Conservation (phyloP, 2,329 filamentous ascomycete genomes). For the Fusarium sambucinum region DNA sequence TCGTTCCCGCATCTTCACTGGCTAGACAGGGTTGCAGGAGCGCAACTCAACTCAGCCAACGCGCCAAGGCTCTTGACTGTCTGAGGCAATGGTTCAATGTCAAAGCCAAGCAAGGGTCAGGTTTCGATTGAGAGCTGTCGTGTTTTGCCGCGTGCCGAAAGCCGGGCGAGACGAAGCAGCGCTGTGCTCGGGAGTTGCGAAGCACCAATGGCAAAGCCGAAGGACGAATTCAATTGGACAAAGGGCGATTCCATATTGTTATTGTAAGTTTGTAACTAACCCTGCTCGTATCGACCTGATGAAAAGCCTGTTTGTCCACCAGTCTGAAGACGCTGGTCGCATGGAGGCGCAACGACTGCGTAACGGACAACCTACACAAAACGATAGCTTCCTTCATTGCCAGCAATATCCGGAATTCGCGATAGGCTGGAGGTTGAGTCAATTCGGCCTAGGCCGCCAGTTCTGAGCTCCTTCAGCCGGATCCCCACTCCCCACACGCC, state of each 20-base stretch:
- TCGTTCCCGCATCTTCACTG: slow-evolving; percentile 28
- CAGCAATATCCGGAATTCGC: slow-evolving; percentile 18
- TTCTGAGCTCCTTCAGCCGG: slow-evolving; percentile 9
- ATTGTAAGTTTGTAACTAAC: slow-evolving; percentile 24
- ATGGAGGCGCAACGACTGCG: slow-evolving; percentile 24
- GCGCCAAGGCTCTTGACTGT: slow-evolving; percentile 25
- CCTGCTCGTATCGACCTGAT: slow-evolving; percentile 15
- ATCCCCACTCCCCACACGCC: slow-evolving; percentile 30
- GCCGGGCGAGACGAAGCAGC: slow-evolving; percentile 2
- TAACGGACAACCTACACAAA: slow-evolving; percentile 37
- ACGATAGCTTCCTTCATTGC: slow-evolving; percentile 19
- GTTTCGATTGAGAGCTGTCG: slow-evolving; percentile 5
- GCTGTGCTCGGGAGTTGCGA: slow-evolving; percentile 17
- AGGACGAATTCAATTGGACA: slow-evolving; percentile 26
- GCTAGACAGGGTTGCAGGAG: slow-evolving; percentile 14
- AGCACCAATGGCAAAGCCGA: slow-evolving; percentile 5
- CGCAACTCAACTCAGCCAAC: slow-evolving; percentile 29
- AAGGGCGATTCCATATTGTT: slow-evolving; percentile 23
- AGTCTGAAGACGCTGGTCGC: slow-evolving; percentile 2
- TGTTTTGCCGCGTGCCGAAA: slow-evolving; percentile 26
- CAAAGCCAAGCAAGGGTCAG: slow-evolving; percentile 6
- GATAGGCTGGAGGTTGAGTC: slow-evolving; percentile 4
- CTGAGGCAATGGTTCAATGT: slow-evolving; percentile 4
- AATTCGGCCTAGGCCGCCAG: slow-evolving; percentile 16
- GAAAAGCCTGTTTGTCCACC: slow-evolving; percentile 30